Evolutionary conservation across 2,329 filamentous ascomycete species (phyloP), one percentile per base, ranked within the genome.

Genomic region (Aspergillus hortae): DNA sequence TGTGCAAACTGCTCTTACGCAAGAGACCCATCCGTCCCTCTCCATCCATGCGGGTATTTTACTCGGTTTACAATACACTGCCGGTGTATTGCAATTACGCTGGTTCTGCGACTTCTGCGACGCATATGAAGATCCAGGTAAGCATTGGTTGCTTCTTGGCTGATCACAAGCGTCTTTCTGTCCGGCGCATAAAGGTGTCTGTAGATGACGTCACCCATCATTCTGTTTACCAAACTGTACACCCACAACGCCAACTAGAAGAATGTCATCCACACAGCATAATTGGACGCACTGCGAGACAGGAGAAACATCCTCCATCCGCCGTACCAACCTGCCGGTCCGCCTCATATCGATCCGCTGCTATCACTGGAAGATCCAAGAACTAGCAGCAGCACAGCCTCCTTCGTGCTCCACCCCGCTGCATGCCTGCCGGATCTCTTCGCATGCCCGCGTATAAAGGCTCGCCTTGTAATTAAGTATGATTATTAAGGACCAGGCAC

Each of bases 1-100:
- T 61, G 59, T 61, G 59, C 59, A 61, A 60, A 60, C 58, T 53
- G 43, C 56, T 61, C 59, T 61, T 61, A 60, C 59, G 58, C 58
- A 61, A 55, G 30, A 54, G 54, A 49, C 43, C 54, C 49, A 54
- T 51, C 27, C 23, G 6, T 23, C 23, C 23, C 4, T 23, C 23
- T 23, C 23, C 23, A 23, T 23, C 23, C 23, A 23, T 23, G 23
- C 23, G 1, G 4, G 23, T 23, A 23, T 23, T 23, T 23, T 23
- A 23, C 19, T 19, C 23, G 23, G 23, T 23, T 23, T 23, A 23
- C 23, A 6, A 23, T 23, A 23, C 23, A 19, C 19, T 19, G 19
- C 3, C 19, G 2, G 27, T 10, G 27, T 30, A 30, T 30, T 30
- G 27, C 27, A 30, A 30, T 30, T 30, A 30, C 27, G 35, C 7